phyloP scores from a whole-genome alignment of 306 rosid genomes.

The Astragalus membranaceus region DNA sequence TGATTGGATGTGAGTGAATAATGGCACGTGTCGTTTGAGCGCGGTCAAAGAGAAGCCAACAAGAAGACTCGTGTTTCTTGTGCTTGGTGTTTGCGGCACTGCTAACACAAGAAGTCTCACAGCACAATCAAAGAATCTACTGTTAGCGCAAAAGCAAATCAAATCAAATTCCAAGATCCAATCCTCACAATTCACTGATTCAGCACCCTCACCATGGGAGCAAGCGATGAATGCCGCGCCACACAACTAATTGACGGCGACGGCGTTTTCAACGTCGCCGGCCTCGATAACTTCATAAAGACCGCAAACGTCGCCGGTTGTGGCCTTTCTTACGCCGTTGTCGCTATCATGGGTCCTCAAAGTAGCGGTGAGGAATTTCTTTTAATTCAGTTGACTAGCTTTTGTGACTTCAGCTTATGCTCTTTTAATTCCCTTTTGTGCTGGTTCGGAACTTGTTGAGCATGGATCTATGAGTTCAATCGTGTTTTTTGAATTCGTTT shows the following conservation, averaged over 20 bases:
- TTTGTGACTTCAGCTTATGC: not conserved
- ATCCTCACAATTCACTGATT: not conserved
- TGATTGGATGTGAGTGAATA: not conserved
- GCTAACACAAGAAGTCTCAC: not conserved
- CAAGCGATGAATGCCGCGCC: constrained; percentile 35
- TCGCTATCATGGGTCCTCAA: constrained; percentile 96
- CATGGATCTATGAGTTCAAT: constrained; percentile 1
- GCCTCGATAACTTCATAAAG: constrained; percentile 49
- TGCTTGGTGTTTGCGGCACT: not conserved
- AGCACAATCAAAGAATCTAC: constrained; percentile 8
- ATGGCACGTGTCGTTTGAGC: constrained; percentile 13
- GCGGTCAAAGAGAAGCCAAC: constrained; percentile 15
- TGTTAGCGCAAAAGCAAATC: not conserved
- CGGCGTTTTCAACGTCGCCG: constrained; percentile 64
- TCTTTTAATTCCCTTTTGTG: not conserved
- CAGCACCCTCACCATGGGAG: not conserved
- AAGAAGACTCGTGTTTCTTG: not conserved
- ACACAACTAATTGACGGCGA: constrained; percentile 73
- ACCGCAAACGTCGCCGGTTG: constrained; percentile 34
- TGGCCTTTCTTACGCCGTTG: constrained; percentile 87
- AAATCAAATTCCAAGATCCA: constrained; percentile 14
- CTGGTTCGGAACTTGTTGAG: not conserved
- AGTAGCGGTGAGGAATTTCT: constrained; percentile 55
- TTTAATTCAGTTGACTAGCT: not conserved
- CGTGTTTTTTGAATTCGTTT: not conserved